Base-by-base conservation (phyloP, 345 rosid genomes). In the Salix arbutifolia region DNA sequence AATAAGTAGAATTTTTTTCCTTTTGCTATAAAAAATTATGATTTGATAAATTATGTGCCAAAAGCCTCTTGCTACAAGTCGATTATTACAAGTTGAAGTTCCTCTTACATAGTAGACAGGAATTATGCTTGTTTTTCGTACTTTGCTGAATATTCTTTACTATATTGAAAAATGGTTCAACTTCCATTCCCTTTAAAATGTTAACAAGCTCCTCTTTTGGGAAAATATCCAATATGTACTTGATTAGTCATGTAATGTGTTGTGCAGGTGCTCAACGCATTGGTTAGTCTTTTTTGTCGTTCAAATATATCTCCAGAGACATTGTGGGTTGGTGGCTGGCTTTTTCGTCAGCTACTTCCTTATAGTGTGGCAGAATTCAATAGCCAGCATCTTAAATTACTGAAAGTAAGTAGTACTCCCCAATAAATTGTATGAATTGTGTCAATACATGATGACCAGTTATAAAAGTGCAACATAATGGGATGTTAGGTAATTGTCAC, bases 321-420 rank as follows among this genome's bases (percentile, higher is more conserved):
- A 61, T 81, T 94, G 83, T 91, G 99, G 99, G 91, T 87, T 84
- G 98, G 97, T 67, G 98, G 98, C 48, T 96, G 99, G 99, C 97
- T 96, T 75, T 85, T 96, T 83, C 99, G 91, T 50, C 99, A 96
- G 76, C 83, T 96, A 81, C 97, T 94, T 80, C 98, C 98, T 77
- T 88, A 96, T 67, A 91, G 92, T 28, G 89, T 91, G 84, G 90
- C 88, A 64, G 99, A 94, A 83, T 89, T 96, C 76, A 92, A 91
- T 82, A 83, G 84, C 56, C 88, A 87, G 78, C 98, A 96, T 88
- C 95, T 89, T 66, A 69, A 79, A 74, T 80, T 89, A 83, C 84
- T 96, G 74, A 89, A 88, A 82, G 99, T 92, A 76, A 83, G 85
- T 73, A 37, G 26, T 65, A 67, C 52, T 66, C 25, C 31, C 12